Percentiles rank a stretch among this genome's conserved stretches.
Conservation (phyloP, 352 stramenopile species). For the Phytophthora palmivora region DNA sequence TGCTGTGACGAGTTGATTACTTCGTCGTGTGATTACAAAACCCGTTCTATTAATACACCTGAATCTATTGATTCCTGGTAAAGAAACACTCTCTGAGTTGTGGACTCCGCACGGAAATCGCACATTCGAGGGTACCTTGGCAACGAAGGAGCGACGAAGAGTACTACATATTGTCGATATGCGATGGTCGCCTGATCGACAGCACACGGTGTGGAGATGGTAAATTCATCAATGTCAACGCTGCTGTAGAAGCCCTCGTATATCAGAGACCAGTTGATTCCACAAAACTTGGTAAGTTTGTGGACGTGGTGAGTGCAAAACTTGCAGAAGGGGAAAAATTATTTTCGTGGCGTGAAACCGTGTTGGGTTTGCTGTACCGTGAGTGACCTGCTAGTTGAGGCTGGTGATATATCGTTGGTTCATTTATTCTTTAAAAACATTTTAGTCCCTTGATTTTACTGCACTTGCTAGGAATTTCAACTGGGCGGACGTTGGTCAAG, state of each 20-base stretch:
- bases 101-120: conserved; percentile 11
- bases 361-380: no score
- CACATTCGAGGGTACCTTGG: conserved; percentile 11
- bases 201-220: conserved; percentile 10
- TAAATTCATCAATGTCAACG: conserved; percentile 3
- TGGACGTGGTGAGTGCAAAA: no score
- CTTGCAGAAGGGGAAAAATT: no score
- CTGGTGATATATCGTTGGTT: no score
- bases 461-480: no score
- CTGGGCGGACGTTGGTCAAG: no score
- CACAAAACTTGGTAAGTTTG: no score
- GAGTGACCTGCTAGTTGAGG: no score
- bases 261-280: no score
- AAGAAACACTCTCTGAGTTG: conserved; percentile 1
- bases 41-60: not conserved
- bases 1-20: not conserved
- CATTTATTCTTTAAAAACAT: no score
- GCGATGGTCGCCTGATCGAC: conserved; percentile 25
- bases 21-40: not conserved
- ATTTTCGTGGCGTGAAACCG: no score
- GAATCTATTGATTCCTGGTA: conserved; percentile 19
- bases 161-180: conserved; percentile 12
- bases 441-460: no score
- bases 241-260: not conserved
- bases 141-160: conserved; percentile 18